Conservation (phyloP, 2,329 filamentous ascomycete genomes). For the Clonostachys byssicola region DNA sequence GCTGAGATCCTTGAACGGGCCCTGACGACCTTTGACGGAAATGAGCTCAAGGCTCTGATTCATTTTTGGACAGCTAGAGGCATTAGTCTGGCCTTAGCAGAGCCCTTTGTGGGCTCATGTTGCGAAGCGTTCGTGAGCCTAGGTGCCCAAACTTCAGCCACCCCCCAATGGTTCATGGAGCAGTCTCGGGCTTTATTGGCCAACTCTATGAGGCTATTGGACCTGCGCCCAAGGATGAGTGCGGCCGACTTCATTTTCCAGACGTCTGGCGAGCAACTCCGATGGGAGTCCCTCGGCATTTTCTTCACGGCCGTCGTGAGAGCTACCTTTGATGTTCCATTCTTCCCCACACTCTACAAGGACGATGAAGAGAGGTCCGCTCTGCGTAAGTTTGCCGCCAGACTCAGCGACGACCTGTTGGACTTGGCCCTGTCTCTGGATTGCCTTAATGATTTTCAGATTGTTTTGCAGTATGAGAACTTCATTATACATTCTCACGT, state of each 20-base stretch:
- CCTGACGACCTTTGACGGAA: constrained; percentile 2
- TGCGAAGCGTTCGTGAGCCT: no score
- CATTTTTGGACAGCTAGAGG: no score
- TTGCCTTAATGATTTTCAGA: constrained; percentile 35
- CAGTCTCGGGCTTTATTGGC: constrained; percentile 3
- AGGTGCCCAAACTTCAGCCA: no score
- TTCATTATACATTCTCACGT: constrained; percentile 36
- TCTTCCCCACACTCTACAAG: no score
- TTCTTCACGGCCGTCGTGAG: constrained; percentile 13
- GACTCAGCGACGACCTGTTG: constrained; percentile 10
- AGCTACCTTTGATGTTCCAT: constrained; percentile 14
- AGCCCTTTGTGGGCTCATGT: constrained; percentile 1
- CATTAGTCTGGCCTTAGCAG: constrained; percentile 4
- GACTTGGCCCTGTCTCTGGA: constrained; percentile 15
- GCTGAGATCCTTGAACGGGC: constrained; percentile 1
- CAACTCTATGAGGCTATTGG: constrained; percentile 1
- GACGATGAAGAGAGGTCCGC: constrained; percentile 3
- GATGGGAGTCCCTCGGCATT: constrained; percentile 16
- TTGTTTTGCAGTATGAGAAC: constrained; percentile 39
- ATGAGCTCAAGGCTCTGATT: no score
- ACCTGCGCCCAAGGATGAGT: no score
- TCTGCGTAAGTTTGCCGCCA: constrained; percentile 5
- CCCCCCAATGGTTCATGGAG: constrained; percentile 5
- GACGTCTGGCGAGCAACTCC: no score
- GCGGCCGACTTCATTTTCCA: no score